Conservation (phyloP, 495 filamentous ascomycete species). For the Penicillium salamii region DNA sequence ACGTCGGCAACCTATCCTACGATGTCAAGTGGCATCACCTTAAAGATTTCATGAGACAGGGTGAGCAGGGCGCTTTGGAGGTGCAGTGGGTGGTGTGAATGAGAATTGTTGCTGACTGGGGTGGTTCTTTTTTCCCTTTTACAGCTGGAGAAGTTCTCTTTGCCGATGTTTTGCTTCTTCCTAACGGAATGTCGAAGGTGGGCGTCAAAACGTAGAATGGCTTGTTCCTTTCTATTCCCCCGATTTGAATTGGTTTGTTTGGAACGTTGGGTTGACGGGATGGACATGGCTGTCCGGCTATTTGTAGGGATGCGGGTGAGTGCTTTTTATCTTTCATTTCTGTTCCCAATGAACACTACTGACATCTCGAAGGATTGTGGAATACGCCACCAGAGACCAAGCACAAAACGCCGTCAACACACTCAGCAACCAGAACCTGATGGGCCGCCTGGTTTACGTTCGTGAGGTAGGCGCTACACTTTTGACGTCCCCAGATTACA, state of each 20-base stretch:
- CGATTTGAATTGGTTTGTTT: conserved; percentile 48
- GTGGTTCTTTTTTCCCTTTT: conserved; percentile 23
- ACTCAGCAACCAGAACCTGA: conserved; percentile 97
- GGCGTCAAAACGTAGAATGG: conserved; percentile 89
- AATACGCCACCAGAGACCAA: conserved; percentile 99
- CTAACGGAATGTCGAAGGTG: conserved; percentile 99
- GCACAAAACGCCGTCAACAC: conserved; percentile 95
- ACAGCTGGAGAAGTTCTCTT: conserved; percentile 98
- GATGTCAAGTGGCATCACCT: conserved; percentile 99
- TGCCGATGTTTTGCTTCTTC: conserved; percentile 99
- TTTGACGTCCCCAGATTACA: background rate
- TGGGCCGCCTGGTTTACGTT: conserved; percentile 97
- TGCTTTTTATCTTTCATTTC: conserved; percentile 15
- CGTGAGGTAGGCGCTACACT: conserved; percentile 68
- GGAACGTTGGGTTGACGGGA: conserved; percentile 99
- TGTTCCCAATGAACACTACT: conserved; percentile 15
- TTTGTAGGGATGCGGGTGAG: conserved; percentile 99
- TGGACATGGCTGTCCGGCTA: conserved; percentile 84
- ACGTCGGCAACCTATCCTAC: conserved; percentile 97
- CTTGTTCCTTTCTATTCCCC: conserved; percentile 64
- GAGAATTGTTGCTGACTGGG: conserved; percentile 27
- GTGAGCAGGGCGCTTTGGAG: conserved; percentile 56
- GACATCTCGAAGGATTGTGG: conserved; percentile 79
- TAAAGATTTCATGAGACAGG: conserved; percentile 99
- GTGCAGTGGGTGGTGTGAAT: conserved; percentile 14